These are phyloP conservation scores for Aspergillus sp. DNA, from an alignment of 2,329 filamentous ascomycete genomes.

Conservation along the genomic window DNA sequence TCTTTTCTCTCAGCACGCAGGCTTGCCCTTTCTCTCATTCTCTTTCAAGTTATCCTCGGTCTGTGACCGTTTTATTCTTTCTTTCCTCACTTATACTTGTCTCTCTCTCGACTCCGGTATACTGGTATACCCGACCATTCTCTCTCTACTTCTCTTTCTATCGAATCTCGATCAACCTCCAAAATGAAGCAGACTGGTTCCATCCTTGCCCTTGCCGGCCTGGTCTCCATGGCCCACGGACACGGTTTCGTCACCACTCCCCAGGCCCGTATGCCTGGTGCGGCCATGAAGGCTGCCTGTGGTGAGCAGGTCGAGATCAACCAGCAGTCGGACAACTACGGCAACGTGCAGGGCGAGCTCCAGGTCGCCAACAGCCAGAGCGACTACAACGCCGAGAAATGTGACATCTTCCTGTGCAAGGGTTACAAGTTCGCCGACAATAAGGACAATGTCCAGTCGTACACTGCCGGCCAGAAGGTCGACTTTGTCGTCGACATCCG, in stretches of 20 bases:
- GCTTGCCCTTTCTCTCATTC: slow-evolving; percentile 13
- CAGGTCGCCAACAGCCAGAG: slow-evolving; percentile 44
- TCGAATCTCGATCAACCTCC: slow-evolving; percentile 3
- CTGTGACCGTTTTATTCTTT: slow-evolving; percentile 18
- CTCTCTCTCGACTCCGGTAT: slow-evolving; percentile 12
- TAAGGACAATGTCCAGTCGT: slow-evolving; percentile 48
- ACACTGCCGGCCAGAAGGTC: slow-evolving; percentile 43
- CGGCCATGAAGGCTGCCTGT: slow-evolving; percentile 49
- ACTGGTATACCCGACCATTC: slow-evolving; percentile 19
- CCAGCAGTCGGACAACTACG: slow-evolving; percentile 50
- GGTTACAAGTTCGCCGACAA: slow-evolving; percentile 56
- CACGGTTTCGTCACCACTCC: slow-evolving; percentile 52
- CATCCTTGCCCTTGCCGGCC: slow-evolving; percentile 38
- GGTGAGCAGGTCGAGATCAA: slow-evolving; percentile 52
- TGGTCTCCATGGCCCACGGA: slow-evolving; percentile 45
- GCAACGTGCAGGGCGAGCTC: slow-evolving; percentile 54
- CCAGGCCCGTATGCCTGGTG: slow-evolving; percentile 45
- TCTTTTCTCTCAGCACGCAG: slow-evolving; percentile 11
- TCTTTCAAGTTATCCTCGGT: slow-evolving; percentile 10
- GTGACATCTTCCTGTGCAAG: slow-evolving; percentile 55
- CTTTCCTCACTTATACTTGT: background rate
- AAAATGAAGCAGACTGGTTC: slow-evolving; percentile 42
- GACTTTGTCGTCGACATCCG: slow-evolving; percentile 41
- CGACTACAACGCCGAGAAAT: slow-evolving; percentile 46
- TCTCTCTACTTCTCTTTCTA: slow-evolving; percentile 3